These are phyloP conservation scores for Mimosa bimucronata DNA, from an alignment of 306 rosid species.

Conservation along the genomic window DNA sequence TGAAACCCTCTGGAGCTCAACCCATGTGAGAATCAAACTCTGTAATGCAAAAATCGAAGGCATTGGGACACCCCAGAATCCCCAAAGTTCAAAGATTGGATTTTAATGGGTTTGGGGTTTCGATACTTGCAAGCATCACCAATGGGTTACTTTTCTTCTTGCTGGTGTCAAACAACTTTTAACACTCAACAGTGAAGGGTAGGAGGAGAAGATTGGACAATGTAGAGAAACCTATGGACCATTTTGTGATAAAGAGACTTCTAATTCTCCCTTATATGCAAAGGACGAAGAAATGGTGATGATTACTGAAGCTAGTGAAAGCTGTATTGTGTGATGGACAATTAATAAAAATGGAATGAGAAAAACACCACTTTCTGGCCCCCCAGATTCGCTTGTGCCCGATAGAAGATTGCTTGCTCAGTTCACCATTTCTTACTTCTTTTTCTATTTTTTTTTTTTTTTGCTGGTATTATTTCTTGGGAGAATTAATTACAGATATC, in stretches of 20 bases:
- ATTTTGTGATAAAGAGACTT: constrained; percentile 11
- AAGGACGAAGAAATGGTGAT: constrained; percentile 37
- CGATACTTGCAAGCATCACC: constrained; percentile 39
- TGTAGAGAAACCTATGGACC: constrained; percentile 21
- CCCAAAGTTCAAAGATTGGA: constrained; percentile 52
- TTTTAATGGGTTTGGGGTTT: constrained; percentile 32
- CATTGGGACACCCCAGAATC: constrained; percentile 59
- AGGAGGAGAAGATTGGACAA: background rate
- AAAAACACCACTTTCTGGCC: background rate
- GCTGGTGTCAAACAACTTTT: constrained; percentile 56
- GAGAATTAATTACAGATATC: too few species aligned
- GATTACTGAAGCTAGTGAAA: constrained; percentile 32
- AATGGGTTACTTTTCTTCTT: constrained; percentile 30
- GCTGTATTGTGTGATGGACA: constrained; percentile 29
- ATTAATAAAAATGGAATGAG: background rate
- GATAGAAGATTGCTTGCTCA: background rate
- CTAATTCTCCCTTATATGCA: constrained; percentile 41
- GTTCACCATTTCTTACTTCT: background rate
- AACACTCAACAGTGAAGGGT: constrained; percentile 64
- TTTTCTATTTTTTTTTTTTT: too few species aligned
- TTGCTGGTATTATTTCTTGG: too few species aligned
- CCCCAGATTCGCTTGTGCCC: background rate
- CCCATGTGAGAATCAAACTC: constrained; percentile 54
- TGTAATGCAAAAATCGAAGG: constrained; percentile 47
- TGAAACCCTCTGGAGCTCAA: constrained; percentile 55